Percentiles rank a stretch among this genome's conserved stretches.
Conservation (phyloP, 306 rosid genomes). For the Gastrolobium bilobum region DNA sequence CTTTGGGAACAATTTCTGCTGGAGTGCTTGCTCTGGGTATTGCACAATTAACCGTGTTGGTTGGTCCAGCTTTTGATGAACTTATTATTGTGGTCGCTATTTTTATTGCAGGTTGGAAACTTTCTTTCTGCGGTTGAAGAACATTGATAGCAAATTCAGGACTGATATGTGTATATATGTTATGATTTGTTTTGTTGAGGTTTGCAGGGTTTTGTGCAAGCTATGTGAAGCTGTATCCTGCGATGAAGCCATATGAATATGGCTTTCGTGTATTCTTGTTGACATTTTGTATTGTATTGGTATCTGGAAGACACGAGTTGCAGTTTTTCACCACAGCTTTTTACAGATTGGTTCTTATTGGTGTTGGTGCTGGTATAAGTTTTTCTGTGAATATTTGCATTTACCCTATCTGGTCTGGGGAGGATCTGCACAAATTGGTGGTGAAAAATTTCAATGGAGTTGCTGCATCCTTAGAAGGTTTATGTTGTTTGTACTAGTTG, state of each 20-base stretch:
- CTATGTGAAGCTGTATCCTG: slow-evolving; percentile 67
- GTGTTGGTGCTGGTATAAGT: slow-evolving; percentile 72
- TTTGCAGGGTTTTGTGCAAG: slow-evolving; percentile 66
- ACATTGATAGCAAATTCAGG: not conserved
- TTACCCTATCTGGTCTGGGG: slow-evolving; percentile 86
- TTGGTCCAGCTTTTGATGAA: slow-evolving; percentile 62
- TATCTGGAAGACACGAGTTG: slow-evolving; percentile 60
- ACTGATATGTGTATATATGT: not conserved
- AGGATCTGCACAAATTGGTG: slow-evolving; percentile 85
- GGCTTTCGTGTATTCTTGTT: slow-evolving; percentile 83
- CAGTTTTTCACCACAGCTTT: slow-evolving; percentile 67
- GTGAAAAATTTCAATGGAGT: slow-evolving; percentile 74
- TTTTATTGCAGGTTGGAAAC: slow-evolving; percentile 71
- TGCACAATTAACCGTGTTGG: slow-evolving; percentile 53
- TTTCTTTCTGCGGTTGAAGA: slow-evolving; percentile 14
- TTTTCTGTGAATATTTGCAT: slow-evolving; percentile 67
- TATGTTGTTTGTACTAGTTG: not conserved
- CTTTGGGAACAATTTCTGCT: slow-evolving; percentile 79
- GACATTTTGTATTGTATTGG: slow-evolving; percentile 77
- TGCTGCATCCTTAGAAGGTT: slow-evolving; percentile 78
- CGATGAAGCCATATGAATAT: slow-evolving; percentile 80
- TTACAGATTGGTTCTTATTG: slow-evolving; percentile 74
- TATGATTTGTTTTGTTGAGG: slow-evolving; percentile 6
- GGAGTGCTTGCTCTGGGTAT: slow-evolving; percentile 74
- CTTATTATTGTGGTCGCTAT: slow-evolving; percentile 59